Percentiles rank a stretch among this genome's conserved stretches.
phyloP scores from a whole-genome alignment of 768 basidiomycete species.

The Tricholoma hemisulphureum region DNA sequence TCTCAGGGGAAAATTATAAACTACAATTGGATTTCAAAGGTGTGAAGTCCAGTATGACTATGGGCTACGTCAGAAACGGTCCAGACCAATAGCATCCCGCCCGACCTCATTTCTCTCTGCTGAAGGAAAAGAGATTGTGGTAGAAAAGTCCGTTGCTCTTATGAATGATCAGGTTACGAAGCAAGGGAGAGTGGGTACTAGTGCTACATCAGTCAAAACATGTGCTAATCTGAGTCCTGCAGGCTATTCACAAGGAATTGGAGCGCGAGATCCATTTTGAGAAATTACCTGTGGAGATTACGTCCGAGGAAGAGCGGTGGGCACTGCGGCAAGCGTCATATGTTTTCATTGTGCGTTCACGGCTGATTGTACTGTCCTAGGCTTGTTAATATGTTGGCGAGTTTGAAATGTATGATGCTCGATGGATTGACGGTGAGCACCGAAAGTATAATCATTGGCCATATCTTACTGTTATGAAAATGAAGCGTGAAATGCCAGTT shows the following conservation, averaged over 20 bases:
- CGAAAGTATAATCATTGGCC: neutral
- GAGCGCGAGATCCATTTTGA: conserved; percentile 70
- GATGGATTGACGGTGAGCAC: conserved; percentile 50
- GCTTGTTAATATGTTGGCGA: conserved; percentile 69
- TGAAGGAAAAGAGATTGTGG: conserved; percentile 59
- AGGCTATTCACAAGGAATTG: conserved; percentile 76
- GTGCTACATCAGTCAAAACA: neutral
- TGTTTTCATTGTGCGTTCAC: neutral
- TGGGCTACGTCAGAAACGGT: conserved; percentile 58
- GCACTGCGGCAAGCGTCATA: conserved; percentile 50
- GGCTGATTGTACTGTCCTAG: conserved; percentile 34
- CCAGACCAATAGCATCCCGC: conserved; percentile 45
- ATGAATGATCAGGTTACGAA: conserved; percentile 53
- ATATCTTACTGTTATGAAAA: neutral
- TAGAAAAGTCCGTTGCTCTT: conserved; percentile 48
- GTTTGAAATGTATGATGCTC: conserved; percentile 50
- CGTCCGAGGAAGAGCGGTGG: conserved; percentile 72
- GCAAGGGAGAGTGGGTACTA: conserved; percentile 52
- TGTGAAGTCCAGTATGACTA: conserved; percentile 82
- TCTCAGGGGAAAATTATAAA: neutral
- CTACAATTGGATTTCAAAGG: conserved; percentile 41
- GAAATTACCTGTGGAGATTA: conserved; percentile 49
- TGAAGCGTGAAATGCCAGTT: conserved; percentile 80
- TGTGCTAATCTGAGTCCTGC: neutral
- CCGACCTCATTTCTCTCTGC: conserved; percentile 56